Conservation (phyloP, 2,329 filamentous ascomycete genomes). For the Thermoascus crustaceus region DNA sequence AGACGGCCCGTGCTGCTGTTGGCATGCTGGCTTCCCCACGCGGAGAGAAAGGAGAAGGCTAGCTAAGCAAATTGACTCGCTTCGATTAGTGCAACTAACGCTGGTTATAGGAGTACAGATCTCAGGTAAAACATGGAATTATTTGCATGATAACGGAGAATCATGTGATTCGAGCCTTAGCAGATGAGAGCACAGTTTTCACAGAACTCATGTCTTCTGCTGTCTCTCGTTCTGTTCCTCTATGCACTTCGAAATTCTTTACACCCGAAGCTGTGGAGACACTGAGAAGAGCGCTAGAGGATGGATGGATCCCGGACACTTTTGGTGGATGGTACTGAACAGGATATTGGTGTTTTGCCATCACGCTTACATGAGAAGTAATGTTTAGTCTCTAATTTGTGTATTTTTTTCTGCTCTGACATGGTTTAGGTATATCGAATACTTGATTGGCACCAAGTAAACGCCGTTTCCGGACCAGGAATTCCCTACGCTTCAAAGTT, state of each 20-base stretch:
- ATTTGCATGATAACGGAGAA: constrained; percentile 4
- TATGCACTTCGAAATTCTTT: background rate
- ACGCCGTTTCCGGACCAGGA: background rate
- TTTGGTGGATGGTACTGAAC: background rate
- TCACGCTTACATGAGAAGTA: constrained; percentile 11
- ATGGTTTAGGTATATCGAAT: constrained; percentile 5
- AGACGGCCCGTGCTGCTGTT: too few species aligned
- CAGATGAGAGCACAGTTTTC: constrained; percentile 4
- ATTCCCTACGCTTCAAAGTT: constrained; percentile 3
- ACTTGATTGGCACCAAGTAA: constrained; percentile 3
- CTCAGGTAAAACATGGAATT: constrained; percentile 2
- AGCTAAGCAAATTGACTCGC: background rate
- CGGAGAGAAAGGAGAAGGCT: constrained; percentile 3
- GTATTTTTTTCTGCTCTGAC: constrained; percentile 7
- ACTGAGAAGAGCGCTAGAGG: background rate
- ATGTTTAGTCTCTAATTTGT: constrained; percentile 4
- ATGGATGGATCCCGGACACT: constrained; percentile 1
- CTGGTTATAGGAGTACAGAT: constrained; percentile 1
- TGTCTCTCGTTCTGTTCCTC: constrained; percentile 7
- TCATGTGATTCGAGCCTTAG: constrained; percentile 5
- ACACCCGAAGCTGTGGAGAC: constrained; percentile 3
- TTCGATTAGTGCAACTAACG: background rate
- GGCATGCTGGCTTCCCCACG: too few species aligned
- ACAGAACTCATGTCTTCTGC: background rate
- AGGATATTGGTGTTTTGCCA: constrained; percentile 3